Percentiles rank a stretch among this genome's conserved stretches.
These are phyloP conservation scores for Moniliophthora roreri DNA, from an alignment of 1,284 basidiomycete genomes.

Conservation along the genomic window DNA sequence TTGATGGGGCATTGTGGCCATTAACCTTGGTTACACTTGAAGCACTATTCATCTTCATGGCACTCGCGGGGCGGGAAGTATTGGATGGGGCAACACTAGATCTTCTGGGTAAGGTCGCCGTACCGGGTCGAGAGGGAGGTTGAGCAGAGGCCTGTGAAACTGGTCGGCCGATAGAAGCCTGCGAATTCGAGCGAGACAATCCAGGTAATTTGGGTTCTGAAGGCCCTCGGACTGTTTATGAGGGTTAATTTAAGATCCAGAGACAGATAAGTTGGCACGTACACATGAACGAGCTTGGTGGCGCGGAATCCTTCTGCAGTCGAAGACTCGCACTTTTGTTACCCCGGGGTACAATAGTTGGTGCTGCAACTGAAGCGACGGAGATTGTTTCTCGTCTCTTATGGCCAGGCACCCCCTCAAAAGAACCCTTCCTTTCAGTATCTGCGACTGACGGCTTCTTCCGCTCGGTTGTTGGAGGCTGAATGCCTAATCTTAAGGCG, in stretches of 20 bases:
- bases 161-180: constrained; percentile 29
- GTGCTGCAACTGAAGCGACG: constrained; percentile 64
- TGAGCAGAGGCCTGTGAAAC: constrained; percentile 25
- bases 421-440: constrained; percentile 25
- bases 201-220: constrained; percentile 40
- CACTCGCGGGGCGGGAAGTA: constrained; percentile 17
- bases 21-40: constrained; percentile 19
- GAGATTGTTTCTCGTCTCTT: constrained; percentile 72
- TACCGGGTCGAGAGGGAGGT: constrained; percentile 20
- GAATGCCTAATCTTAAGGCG: constrained; percentile 41
- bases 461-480: neutral
- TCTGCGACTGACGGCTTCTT: constrained; percentile 3
- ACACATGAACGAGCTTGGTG: constrained; percentile 69
- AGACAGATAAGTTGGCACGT: constrained; percentile 25
- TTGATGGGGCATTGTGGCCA: neutral
- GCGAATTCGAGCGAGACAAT: constrained; percentile 40
- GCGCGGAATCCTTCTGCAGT: constrained; percentile 51
- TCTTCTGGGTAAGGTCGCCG: constrained; percentile 9
- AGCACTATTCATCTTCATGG: constrained; percentile 15
- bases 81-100: constrained; percentile 6
- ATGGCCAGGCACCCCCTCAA: constrained; percentile 77
- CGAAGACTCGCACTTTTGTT: constrained; percentile 70
- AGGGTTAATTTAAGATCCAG: constrained; percentile 4
- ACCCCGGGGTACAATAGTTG: constrained; percentile 60
- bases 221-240: constrained; percentile 39